These are phyloP conservation scores for Fusarium floridanum DNA, from an alignment of 2,329 filamentous ascomycete genomes.

Conservation along the genomic window DNA sequence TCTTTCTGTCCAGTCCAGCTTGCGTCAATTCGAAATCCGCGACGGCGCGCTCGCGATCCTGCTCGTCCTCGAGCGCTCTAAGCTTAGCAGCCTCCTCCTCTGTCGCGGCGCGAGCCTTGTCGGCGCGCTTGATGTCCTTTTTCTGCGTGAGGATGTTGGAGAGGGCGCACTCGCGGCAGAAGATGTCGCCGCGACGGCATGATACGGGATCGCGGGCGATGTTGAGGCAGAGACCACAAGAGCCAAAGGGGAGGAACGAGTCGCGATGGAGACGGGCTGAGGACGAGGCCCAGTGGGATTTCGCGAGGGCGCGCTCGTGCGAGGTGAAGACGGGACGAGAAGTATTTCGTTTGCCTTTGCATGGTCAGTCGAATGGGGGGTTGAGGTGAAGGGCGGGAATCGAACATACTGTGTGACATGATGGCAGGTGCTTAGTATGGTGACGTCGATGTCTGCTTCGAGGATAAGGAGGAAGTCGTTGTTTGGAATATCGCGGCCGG, in stretches of 20 bases:
- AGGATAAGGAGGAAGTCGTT: not conserved
- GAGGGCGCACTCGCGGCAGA: constrained; percentile 95
- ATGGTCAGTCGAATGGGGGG: not conserved
- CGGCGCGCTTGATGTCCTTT: constrained; percentile 88
- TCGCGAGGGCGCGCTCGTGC: constrained; percentile 87
- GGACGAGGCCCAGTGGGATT: constrained; percentile 83
- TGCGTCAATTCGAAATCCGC: constrained; percentile 88
- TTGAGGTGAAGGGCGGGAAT: not conserved
- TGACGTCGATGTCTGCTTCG: constrained; percentile 18
- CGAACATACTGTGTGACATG: constrained; percentile 61
- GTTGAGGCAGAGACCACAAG: constrained; percentile 88
- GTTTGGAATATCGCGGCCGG: not conserved
- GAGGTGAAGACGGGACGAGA: constrained; percentile 94
- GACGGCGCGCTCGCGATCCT: constrained; percentile 78
- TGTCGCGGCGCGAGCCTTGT: constrained; percentile 73
- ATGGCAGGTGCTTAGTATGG: constrained; percentile 21
- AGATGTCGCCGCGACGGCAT: constrained; percentile 87
- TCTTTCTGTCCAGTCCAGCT: constrained; percentile 69
- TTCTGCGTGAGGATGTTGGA: constrained; percentile 91
- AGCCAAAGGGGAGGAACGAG: constrained; percentile 91
- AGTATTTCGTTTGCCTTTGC: constrained; percentile 84
- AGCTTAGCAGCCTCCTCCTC: constrained; percentile 73
- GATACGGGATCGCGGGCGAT: constrained; percentile 85
- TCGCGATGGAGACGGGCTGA: constrained; percentile 89
- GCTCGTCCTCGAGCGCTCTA: constrained; percentile 72